Evolutionary conservation across 805 yeast species (phyloP).

Genomic region (Diddensiella transvaalensis): DNA sequence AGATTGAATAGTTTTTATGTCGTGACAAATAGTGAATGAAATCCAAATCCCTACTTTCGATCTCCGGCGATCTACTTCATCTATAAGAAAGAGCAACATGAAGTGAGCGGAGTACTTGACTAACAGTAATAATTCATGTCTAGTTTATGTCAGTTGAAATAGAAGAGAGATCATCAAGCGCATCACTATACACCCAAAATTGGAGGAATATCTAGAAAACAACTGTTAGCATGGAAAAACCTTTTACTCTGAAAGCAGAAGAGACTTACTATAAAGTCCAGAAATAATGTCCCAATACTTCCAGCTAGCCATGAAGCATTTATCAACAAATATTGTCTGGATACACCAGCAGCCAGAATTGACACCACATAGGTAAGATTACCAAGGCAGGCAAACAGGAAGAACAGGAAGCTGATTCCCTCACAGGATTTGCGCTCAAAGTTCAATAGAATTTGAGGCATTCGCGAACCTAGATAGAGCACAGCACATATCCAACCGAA

Average conservation of each 20-base stretch:
- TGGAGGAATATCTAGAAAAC: constrained; percentile 61
- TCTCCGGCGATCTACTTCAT: too few relatives aligned
- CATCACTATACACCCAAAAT: constrained; percentile 61
- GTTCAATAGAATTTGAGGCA: constrained; percentile 88
- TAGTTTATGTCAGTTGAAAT: background rate
- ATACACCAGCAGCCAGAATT: constrained; percentile 70
- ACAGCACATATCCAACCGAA: constrained; percentile 65
- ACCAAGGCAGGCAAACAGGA: constrained; percentile 92
- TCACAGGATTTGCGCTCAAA: constrained; percentile 87
- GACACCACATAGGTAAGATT: constrained; percentile 87
- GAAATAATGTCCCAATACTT: constrained; percentile 75
- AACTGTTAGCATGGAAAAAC: background rate
- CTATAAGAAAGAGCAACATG: too few relatives aligned
- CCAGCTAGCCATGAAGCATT: constrained; percentile 94
- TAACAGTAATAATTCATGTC: background rate
- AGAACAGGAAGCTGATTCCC: constrained; percentile 90
- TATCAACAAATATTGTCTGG: constrained; percentile 65
- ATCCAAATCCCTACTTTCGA: too few relatives aligned
- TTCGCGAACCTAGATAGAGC: constrained; percentile 71
- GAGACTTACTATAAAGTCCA: constrained; percentile 57
- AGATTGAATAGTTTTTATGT: too few relatives aligned
- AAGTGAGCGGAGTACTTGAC: too few relatives aligned
- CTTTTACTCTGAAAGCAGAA: background rate
- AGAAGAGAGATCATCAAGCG: constrained; percentile 6
- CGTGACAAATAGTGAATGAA: too few relatives aligned